Percentiles rank a stretch among this genome's conserved stretches.
These are phyloP conservation scores for Nicotiana benthamiana DNA, from an alignment of 257 asterid species.

Conservation along the genomic window DNA sequence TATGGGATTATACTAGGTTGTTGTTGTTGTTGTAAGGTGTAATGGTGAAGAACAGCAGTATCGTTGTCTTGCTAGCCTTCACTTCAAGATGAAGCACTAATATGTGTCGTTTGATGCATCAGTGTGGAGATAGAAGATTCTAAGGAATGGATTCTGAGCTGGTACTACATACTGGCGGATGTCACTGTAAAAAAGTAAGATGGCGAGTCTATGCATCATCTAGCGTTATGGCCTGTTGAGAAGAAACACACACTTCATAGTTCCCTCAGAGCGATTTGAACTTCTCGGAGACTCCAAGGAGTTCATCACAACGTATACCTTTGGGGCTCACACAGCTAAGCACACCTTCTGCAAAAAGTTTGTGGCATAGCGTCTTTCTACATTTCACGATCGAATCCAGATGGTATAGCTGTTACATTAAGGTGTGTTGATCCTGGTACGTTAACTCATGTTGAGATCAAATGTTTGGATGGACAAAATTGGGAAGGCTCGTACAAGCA, in stretches of 20 bases:
- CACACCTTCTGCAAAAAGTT: constrained; percentile 75
- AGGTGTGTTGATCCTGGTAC: constrained; percentile 70
- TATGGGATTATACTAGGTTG: no score
- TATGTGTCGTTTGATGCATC: background rate
- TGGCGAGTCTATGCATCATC: constrained; percentile 62
- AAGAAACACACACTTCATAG: constrained; percentile 63
- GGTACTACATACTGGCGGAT: constrained; percentile 67
- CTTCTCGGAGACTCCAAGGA: constrained; percentile 56
- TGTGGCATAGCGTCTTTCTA: constrained; percentile 90
- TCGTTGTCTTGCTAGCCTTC: no score
- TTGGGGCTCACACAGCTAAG: constrained; percentile 74
- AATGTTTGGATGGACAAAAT: constrained; percentile 49
- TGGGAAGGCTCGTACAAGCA: constrained; percentile 53
- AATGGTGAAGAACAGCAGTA: no score
- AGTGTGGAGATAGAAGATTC: background rate
- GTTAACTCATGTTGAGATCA: constrained; percentile 55
- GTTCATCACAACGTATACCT: constrained; percentile 66
- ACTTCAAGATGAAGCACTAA: no score
- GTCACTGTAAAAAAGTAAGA: constrained; percentile 69
- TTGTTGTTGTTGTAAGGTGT: no score
- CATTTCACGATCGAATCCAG: constrained; percentile 76
- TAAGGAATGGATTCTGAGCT: constrained; percentile 22
- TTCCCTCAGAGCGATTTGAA: constrained; percentile 58
- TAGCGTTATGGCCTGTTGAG: constrained; percentile 76
- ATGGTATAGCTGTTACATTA: constrained; percentile 51